phyloP scores from a whole-genome alignment of 306 rosid genomes.

The Trichosanthes cucumerina region DNA sequence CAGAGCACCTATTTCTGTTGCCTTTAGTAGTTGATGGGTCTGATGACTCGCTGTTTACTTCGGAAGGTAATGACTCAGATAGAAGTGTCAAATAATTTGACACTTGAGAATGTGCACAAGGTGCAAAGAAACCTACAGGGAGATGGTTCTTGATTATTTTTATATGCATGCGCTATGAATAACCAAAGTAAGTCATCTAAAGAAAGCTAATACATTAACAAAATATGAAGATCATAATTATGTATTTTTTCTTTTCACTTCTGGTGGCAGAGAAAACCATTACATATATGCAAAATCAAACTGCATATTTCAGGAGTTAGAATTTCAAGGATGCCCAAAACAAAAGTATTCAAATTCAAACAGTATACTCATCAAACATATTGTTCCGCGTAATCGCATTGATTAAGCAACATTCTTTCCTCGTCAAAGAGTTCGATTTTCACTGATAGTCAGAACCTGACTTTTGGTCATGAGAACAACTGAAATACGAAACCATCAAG shows the following conservation, averaged over 20 bases:
- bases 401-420: background rate
- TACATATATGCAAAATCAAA: background rate
- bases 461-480: background rate
- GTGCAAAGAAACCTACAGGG: slow-evolving; percentile 76
- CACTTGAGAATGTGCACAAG: slow-evolving; percentile 79
- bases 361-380: background rate
- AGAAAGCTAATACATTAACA: background rate
- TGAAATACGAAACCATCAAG: background rate
- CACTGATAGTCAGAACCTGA: background rate
- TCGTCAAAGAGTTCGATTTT: background rate
- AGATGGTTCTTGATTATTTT: background rate
- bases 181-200: background rate
- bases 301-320: background rate
- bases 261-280: background rate
- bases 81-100: slow-evolving; percentile 68
- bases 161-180: background rate
- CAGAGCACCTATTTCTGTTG: slow-evolving; percentile 66
- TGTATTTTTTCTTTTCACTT: background rate
- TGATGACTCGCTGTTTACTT: slow-evolving; percentile 36
- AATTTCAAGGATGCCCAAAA: background rate
- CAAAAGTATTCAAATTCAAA: background rate
- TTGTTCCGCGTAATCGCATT: background rate
- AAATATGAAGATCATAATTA: background rate
- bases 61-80: slow-evolving; percentile 73
- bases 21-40: slow-evolving; percentile 33